A percentile compares a stretch with the other conserved stretches of the same genome.
Conservation (phyloP, 2,329 filamentous ascomycete species). For the Colletotrichum sp. region DNA sequence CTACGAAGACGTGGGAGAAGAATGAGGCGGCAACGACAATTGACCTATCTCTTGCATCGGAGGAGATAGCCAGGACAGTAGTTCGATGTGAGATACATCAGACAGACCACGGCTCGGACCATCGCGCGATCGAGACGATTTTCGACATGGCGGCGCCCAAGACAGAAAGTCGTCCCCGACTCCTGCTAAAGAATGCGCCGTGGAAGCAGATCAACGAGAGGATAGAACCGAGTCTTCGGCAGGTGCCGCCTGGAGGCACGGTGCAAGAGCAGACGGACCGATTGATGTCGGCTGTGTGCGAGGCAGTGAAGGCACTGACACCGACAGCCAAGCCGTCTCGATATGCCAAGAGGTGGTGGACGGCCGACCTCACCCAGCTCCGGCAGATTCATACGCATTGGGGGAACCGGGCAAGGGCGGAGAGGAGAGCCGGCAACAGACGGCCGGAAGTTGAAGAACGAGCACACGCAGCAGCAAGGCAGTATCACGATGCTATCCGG, state of each 20-base stretch:
- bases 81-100: conserved; percentile 19
- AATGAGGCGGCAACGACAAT: conserved; percentile 25
- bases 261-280: not conserved
- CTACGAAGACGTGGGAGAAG: conserved; percentile 37
- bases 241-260: conserved; percentile 27
- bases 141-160: conserved; percentile 26
- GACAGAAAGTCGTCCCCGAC: not conserved
- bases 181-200: conserved; percentile 30
- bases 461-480: too few relatives aligned
- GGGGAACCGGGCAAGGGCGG: too few relatives aligned
- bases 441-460: too few relatives aligned
- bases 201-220: conserved; percentile 28
- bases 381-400: conserved; percentile 29
- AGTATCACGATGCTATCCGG: too few relatives aligned
- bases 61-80: conserved; percentile 23
- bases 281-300: not conserved
- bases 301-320: conserved; percentile 15
- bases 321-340: conserved; percentile 28
- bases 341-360: conserved; percentile 36
- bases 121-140: conserved; percentile 32
- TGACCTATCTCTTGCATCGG: conserved; percentile 27
- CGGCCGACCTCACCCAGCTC: conserved; percentile 30
- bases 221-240: not conserved
- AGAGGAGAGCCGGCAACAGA: too few relatives aligned
- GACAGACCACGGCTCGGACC: conserved; percentile 32